A percentile compares a stretch with the other conserved stretches of the same genome.
phyloP scores from a whole-genome alignment of 805 yeast genomes.

The Groenewaldozyma salmanticensis region DNA sequence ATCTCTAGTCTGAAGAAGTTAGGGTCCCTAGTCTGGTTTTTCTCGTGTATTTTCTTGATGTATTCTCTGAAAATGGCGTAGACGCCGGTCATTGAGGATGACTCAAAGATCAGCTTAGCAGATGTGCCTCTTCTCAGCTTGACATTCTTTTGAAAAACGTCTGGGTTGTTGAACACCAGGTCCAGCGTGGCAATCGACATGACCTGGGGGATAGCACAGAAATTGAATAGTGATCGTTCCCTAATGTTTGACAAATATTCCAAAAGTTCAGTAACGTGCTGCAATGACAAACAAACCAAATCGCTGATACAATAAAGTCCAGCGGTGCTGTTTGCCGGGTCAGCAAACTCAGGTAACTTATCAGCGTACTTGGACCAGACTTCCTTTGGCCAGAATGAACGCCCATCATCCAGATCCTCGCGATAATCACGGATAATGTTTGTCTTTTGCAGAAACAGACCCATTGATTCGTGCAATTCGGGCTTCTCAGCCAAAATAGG shows the following conservation, averaged over 20 bases:
- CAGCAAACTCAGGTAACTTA: conserved; percentile 45
- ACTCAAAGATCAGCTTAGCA: conserved; percentile 58
- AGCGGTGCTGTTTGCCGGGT: conserved; percentile 36
- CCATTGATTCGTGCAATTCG: conserved; percentile 74
- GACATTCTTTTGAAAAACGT: conserved; percentile 59
- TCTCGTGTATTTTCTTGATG: conserved; percentile 65
- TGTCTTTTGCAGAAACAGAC: conserved; percentile 88
- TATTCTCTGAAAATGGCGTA: conserved; percentile 68
- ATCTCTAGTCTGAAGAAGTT: conserved; percentile 76
- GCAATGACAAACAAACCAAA: conserved; percentile 66
- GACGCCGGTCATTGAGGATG: conserved; percentile 68
- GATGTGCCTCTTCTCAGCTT: conserved; percentile 90
- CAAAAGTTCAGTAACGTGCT: conserved; percentile 68
- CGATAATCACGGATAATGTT: conserved; percentile 92
- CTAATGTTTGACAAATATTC: conserved; percentile 63
- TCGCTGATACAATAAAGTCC: conserved; percentile 77
- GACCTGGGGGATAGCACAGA: conserved; percentile 97
- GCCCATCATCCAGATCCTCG: conserved; percentile 84
- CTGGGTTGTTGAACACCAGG: conserved; percentile 69
- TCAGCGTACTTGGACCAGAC: conserved; percentile 80
- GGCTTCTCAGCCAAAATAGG: conserved; percentile 42
- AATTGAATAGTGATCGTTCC: conserved; percentile 77
- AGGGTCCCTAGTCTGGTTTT: conserved; percentile 74
- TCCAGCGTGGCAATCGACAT: conserved; percentile 97
- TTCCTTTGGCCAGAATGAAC: conserved; percentile 95